Conservation (phyloP, 2,329 filamentous ascomycete species). For the Ophiostoma pallidulum region DNA sequence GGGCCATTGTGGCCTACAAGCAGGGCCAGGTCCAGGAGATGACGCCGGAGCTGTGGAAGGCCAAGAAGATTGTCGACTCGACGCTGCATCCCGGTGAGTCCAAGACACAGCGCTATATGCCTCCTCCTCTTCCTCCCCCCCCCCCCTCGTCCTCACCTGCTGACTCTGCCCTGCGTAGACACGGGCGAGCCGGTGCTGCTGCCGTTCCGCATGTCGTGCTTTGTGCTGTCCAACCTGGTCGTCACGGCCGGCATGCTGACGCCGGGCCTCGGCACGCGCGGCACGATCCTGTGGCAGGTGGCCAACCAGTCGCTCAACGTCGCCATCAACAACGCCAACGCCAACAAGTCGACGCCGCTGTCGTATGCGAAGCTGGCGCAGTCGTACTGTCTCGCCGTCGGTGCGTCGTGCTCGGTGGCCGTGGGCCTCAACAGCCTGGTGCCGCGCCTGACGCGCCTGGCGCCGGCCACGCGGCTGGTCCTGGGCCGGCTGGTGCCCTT, state of each 20-base stretch:
- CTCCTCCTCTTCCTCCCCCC: no score
- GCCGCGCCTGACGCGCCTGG: slow-evolving; percentile 67
- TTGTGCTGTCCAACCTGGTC: slow-evolving; percentile 84
- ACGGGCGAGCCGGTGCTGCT: slow-evolving; percentile 87
- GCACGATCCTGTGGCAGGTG: slow-evolving; percentile 89
- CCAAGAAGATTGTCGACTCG: slow-evolving; percentile 95
- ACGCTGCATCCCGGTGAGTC: slow-evolving; percentile 80
- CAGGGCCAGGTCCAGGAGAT: slow-evolving; percentile 67
- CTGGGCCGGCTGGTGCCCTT: slow-evolving; percentile 89
- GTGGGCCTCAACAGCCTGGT: slow-evolving; percentile 86
- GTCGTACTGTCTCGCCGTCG: slow-evolving; percentile 86
- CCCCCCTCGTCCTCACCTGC: no score
- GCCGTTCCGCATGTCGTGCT: slow-evolving; percentile 95
- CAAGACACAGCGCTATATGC: no score
- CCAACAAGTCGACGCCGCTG: slow-evolving; percentile 92
- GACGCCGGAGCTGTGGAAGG: slow-evolving; percentile 85
- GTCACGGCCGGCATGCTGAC: slow-evolving; percentile 97
- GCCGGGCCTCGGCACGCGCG: slow-evolving; percentile 65
- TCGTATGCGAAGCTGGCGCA: slow-evolving; percentile 71
- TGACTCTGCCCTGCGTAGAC: no score
- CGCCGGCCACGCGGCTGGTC: slow-evolving; percentile 64
- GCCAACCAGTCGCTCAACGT: slow-evolving; percentile 97
- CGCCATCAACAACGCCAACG: slow-evolving; percentile 93
- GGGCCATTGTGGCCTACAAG: slow-evolving; percentile 76
- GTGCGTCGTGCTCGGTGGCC: slow-evolving; percentile 87